Base-by-base conservation (phyloP, 1,284 basidiomycete species). In the Porogramme epimiltina region DNA sequence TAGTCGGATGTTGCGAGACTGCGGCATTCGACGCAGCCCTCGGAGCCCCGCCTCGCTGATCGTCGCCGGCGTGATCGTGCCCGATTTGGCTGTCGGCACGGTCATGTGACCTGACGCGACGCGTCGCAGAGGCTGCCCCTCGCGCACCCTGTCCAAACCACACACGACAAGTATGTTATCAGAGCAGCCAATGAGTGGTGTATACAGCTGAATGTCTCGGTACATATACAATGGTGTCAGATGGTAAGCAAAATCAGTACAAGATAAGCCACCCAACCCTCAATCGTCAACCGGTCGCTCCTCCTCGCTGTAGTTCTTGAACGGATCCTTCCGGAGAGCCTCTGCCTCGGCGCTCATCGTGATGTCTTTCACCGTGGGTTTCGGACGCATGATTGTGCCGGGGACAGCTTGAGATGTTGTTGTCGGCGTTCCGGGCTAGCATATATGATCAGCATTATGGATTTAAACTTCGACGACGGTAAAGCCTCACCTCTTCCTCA, bases 301-400 rank as follows among this genome's bases (percentile, higher is more conserved):
- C 15, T 63, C 65, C 9, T 53, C 62, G 18, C 48, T 51, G 51
- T 91, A 88, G 62, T 91, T 91, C 74, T 89, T 91, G 66, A 91
- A 70, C 2, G 89, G 89, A 66, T 90, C 85, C 62, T 81, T 87
- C 52, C 87, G 74, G 53, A 91, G 66, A 2, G 87, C 88, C 64
- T 91, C 88, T 15, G 85, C 85, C 66, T 90, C 87, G 1, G 76
- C 67, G 25, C 67, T 63, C 38, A 73, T 69, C 8, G 72, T 73
- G 44, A 70, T 76, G 22, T 71, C 65, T 48, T 74, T 57, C 13
- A 53, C 58, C 1, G 54, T 40, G 1, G 61, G 74, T 66, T 78
- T 81, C 28, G 75, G 72, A 62, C 83, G 87, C 79, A 88, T 87
- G n/a, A 84, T 75, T 16, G 82, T 76, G 36, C 78, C 78, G 19